Evolutionary conservation across 495 filamentous ascomycete genomes (phyloP).

Genomic region (Penicillium maclennaniae): DNA sequence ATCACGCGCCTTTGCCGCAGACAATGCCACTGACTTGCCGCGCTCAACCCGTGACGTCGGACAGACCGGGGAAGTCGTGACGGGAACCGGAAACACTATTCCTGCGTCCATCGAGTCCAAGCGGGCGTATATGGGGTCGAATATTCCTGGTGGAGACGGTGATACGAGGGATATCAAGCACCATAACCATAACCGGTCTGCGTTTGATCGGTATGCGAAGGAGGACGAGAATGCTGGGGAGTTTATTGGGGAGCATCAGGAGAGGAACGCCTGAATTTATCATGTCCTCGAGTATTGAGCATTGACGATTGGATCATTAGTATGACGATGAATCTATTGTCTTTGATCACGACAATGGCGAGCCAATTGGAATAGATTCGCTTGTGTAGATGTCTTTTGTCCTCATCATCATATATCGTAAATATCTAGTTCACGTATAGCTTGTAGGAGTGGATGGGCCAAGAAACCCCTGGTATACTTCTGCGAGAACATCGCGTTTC

Average conservation of each 20-base stretch:
- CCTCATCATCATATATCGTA: background rate
- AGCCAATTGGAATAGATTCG: background rate
- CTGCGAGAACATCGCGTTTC: slow-evolving; percentile 48
- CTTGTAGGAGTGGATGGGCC: slow-evolving; percentile 5
- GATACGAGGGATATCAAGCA: slow-evolving; percentile 43
- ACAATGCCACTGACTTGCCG: slow-evolving; percentile 52
- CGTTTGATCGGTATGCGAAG: slow-evolving; percentile 36
- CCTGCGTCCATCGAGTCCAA: slow-evolving; percentile 46
- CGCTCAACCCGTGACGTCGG: slow-evolving; percentile 46
- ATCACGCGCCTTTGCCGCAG: slow-evolving; percentile 41
- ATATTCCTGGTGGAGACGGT: slow-evolving; percentile 33
- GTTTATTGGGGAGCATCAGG: slow-evolving; percentile 22
- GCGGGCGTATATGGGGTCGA: slow-evolving; percentile 33
- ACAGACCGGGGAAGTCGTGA: slow-evolving; percentile 45
- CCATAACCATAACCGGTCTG: slow-evolving; percentile 34
- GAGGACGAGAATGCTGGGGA: slow-evolving; percentile 23
- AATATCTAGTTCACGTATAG: slow-evolving; percentile 3
- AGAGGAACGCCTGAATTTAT: slow-evolving; percentile 2
- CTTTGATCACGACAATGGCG: background rate
- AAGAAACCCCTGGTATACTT: slow-evolving; percentile 42
- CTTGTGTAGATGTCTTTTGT: background rate
- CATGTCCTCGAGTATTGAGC: background rate
- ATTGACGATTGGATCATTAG: no score
- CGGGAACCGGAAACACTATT: slow-evolving; percentile 48
- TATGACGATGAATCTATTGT: slow-evolving; percentile 1